These are phyloP conservation scores for Iberis pinnata DNA, from an alignment of 345 rosid species.

Conservation along the genomic window DNA sequence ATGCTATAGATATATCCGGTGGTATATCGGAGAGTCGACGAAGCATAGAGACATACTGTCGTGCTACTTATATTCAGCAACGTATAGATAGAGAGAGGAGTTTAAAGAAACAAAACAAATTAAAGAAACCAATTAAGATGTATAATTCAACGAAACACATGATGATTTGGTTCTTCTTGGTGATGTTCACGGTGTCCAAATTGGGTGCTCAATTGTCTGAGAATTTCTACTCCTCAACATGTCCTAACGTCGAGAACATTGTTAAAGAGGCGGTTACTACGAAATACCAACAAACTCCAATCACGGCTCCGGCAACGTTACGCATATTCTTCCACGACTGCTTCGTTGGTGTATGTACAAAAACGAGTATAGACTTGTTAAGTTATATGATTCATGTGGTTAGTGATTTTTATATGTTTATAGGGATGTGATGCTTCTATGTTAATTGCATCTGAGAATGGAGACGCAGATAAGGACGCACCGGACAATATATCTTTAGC, in stretches of 20 bases:
- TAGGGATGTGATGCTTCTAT: conserved; percentile 91
- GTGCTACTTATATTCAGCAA: conserved; percentile 7
- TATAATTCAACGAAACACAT: conserved; percentile 3
- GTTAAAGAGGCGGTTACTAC: conserved; percentile 50
- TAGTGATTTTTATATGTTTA: not conserved
- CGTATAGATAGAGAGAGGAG: conserved; percentile 3
- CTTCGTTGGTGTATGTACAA: conserved; percentile 48
- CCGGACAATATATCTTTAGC: conserved; percentile 71
- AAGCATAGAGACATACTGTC: conserved; percentile 4
- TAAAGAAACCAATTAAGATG: not conserved
- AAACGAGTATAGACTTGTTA: not conserved
- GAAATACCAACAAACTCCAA: conserved; percentile 45
- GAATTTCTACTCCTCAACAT: conserved; percentile 47
- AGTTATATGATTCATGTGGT: not conserved
- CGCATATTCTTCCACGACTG: conserved; percentile 96
- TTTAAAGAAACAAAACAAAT: not conserved
- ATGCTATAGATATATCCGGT: too few relatives aligned
- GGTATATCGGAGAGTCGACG: conserved; percentile 2
- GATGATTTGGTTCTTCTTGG: conserved; percentile 15
- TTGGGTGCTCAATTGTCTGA: conserved; percentile 41
- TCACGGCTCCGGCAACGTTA: conserved; percentile 74
- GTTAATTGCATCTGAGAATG: conserved; percentile 52
- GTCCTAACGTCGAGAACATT: conserved; percentile 59
- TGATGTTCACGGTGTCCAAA: conserved; percentile 22
- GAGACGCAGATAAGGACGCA: conserved; percentile 85